Evolutionary conservation across 306 rosid genomes (phyloP).

Genomic region (Alnus glutinosa): DNA sequence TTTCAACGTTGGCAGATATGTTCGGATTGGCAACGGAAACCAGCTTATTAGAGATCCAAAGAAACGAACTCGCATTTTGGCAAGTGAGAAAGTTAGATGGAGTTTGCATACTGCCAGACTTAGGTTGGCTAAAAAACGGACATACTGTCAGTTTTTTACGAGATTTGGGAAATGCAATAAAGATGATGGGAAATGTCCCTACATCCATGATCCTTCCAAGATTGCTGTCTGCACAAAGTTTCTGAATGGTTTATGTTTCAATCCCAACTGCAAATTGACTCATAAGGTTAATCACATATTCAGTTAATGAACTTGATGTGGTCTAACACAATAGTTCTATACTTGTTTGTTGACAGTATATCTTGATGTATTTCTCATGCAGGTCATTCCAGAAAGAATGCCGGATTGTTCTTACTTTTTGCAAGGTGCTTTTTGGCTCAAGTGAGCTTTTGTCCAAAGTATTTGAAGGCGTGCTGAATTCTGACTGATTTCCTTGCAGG

Average conservation of each 20-base stretch:
- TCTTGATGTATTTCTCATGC: slow-evolving; percentile 38
- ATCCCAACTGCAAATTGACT: slow-evolving; percentile 87
- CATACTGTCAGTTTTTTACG: slow-evolving; percentile 89
- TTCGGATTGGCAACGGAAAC: slow-evolving; percentile 88
- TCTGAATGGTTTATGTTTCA: slow-evolving; percentile 85
- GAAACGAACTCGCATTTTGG: slow-evolving; percentile 83
- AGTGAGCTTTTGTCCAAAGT: slow-evolving; percentile 15
- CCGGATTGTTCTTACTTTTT: slow-evolving; percentile 89
- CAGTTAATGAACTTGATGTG: slow-evolving; percentile 34
- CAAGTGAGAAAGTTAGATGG: slow-evolving; percentile 96
- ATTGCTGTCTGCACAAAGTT: slow-evolving; percentile 96
- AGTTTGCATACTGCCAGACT: slow-evolving; percentile 97
- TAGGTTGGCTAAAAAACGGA: slow-evolving; percentile 83
- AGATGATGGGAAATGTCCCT: slow-evolving; percentile 91
- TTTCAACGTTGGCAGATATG: slow-evolving; percentile 59
- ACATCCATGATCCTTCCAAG: slow-evolving; percentile 91
- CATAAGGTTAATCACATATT: slow-evolving; percentile 67
- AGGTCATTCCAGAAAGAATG: slow-evolving; percentile 98
- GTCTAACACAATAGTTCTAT: slow-evolving; percentile 27
- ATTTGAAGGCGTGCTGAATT: slow-evolving; percentile 29
- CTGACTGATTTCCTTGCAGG: slow-evolving; percentile 74
- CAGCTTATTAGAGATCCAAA: slow-evolving; percentile 90
- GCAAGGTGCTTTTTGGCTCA: slow-evolving; percentile 62
- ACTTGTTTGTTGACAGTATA: slow-evolving; percentile 21
- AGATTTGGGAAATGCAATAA: slow-evolving; percentile 94